Conservation (phyloP, 768 basidiomycete species). For the Termitomyces heimii region DNA sequence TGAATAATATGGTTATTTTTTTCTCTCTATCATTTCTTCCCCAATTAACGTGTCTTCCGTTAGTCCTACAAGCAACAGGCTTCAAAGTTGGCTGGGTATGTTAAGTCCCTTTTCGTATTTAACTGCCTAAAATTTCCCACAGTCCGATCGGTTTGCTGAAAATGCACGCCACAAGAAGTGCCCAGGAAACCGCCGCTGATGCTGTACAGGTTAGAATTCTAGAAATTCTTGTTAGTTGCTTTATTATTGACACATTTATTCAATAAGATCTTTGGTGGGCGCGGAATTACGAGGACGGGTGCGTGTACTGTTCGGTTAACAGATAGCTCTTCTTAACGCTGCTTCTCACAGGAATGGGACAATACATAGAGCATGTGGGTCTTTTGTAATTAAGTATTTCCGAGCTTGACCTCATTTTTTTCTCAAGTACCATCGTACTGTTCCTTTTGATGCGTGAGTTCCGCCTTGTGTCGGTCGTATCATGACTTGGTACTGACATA, state of each 20-base stretch:
- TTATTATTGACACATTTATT: constrained; percentile 1
- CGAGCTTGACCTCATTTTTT: constrained; percentile 17
- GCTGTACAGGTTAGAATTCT: constrained; percentile 53
- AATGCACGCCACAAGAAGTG: constrained; percentile 56
- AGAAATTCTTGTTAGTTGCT: background rate
- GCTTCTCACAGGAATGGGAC: constrained; percentile 44
- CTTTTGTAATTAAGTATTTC: background rate
- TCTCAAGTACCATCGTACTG: constrained; percentile 55
- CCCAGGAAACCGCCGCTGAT: constrained; percentile 58
- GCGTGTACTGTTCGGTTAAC: constrained; percentile 21
- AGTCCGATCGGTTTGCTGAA: constrained; percentile 70
- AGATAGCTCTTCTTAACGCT: background rate
- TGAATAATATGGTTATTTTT: constrained; percentile 66
- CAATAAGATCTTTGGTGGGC: constrained; percentile 70
- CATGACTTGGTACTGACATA: background rate
- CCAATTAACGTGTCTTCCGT: background rate
- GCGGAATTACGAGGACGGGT: constrained; percentile 80
- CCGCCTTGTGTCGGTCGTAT: background rate
- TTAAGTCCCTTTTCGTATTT: background rate
- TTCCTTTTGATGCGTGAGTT: constrained; percentile 57
- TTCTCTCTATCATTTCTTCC: background rate
- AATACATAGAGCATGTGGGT: constrained; percentile 60
- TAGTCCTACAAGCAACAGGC: constrained; percentile 74
- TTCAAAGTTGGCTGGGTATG: constrained; percentile 64
- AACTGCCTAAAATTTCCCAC: background rate